Base-by-base conservation (phyloP, 768 basidiomycete species). In the Leccinum uliginosum region DNA sequence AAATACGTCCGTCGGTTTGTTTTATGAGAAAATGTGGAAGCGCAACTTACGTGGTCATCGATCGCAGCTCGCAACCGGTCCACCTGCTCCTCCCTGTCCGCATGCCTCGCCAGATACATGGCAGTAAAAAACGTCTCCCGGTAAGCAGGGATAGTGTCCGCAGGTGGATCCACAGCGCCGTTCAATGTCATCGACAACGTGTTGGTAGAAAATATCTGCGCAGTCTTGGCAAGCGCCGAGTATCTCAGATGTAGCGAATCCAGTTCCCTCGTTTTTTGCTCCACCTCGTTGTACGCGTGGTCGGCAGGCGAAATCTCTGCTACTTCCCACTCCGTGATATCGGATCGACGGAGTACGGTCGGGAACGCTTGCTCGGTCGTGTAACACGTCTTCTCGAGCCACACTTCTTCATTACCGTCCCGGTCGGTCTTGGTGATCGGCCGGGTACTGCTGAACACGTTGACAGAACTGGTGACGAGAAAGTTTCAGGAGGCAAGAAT, bases 331-430 rank as follows among this genome's bases (percentile, higher is more conserved):
- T 81, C 83, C 29, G 92, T 76, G 44, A 98, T 83, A 66, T 97
- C 94, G 1, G 92, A 93, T 23, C 96, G 83, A 30, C 90, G 84
- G 35, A 98, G 80, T 3, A 98, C 89, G 0, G 93, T 94, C 0
- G 96, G 96, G 74, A 95, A 94, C 4, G 83, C 80, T 63, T 93
- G 89, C 71, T 94, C 91, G 0, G 91, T 93, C 3, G 86, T 89
- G 67, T 83, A 87, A 64, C 83, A 86, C 0, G 89, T 92, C 75
- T 96, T 98, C 69, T 97, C 94, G 0, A 87, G 73, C 93, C 93
- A 97, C 1, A 80, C 71, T 68, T 91, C 89, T 67, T 90, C 87
- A 27, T 74, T 76, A 8, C 85, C 84, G 61, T 90, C 85, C 26
- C 82, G 77, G 52, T 78, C 80, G 9, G 76, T 67, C 67, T 86